Conservation (phyloP, 2,329 filamentous ascomycete genomes). For the Calonectria pauciramosa region DNA sequence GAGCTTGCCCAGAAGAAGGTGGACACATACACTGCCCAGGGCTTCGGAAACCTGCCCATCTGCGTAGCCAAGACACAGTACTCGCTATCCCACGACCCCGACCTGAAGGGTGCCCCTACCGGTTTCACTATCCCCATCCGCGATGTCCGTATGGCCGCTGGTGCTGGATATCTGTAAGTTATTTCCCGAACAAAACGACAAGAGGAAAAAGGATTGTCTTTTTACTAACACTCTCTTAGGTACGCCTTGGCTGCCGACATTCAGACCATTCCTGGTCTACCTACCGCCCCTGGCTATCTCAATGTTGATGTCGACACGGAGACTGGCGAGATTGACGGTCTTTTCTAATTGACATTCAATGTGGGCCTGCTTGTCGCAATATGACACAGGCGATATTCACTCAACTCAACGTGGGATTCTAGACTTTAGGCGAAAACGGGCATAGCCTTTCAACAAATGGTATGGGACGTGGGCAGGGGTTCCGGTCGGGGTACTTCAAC, state of each 20-base stretch:
- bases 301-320: constrained; percentile 89
- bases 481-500: constrained; percentile 15
- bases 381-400: constrained; percentile 22
- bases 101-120: constrained; percentile 93
- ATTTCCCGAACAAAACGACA: neutral
- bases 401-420: constrained; percentile 48
- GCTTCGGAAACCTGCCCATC: constrained; percentile 92
- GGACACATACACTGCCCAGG: constrained; percentile 92
- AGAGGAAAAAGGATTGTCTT: neutral
- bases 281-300: constrained; percentile 94
- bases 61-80: constrained; percentile 99
- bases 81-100: constrained; percentile 91
- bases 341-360: constrained; percentile 76
- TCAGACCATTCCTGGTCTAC: constrained; percentile 96
- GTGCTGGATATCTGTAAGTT: constrained; percentile 88
- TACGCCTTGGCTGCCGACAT: constrained; percentile 97
- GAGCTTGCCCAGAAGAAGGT: constrained; percentile 97
- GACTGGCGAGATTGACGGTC: constrained; percentile 87
- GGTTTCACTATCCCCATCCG: constrained; percentile 96
- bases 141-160: constrained; percentile 93
- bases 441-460: constrained; percentile 49
- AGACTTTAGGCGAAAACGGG: constrained; percentile 40
- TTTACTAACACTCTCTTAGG: constrained; percentile 60
- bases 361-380: constrained; percentile 12
- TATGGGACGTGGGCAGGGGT: constrained; percentile 32